Base-by-base conservation (phyloP, 352 stramenopile genomes). In the Globisporangium carolinianum region DNA sequence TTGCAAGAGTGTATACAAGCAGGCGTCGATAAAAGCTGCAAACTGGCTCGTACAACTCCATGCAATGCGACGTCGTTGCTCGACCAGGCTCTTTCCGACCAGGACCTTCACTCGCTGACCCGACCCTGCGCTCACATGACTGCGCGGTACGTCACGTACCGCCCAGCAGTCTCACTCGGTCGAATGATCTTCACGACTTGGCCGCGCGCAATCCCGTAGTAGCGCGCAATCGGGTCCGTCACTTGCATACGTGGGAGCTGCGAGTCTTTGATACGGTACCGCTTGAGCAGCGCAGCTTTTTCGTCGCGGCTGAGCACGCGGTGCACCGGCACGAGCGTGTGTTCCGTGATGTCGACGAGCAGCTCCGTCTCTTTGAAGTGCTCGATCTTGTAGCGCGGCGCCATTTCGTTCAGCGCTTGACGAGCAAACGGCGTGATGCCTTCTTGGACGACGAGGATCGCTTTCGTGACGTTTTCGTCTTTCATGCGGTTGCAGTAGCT, bases 181-280 rank as follows among this genome's bases (percentile, higher is more conserved):
- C 98, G 87, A 73, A 99, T 99, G 79, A 99, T 99, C 78, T 99
- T 99, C 42, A 99, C 97, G 46, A 99, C 97, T 65, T 99, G 84
- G 36, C 96, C 97, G 58, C 94, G 86, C 56, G 94, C 94, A 88
- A 99, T 97, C 51, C 84, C 84, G 58, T 93, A 94, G 83, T 99
- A 99, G 52, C 97, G 83, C 37, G 97, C 96, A 46, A 99, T 97
- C 37, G 98, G 98, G 86, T 99, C 98, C 55, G 95, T 98, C 6
- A 95, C 83, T 72, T 99, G 97, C 83, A 99, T 99, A 46, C 97
- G 86, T 39, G 98, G 98, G 45, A 99, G 84, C 76, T 99, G 97
- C 57, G 87, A 98, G 69, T 99, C 97, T 58, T 98, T 98, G 62
- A 99, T 92, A 55, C 98, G 96, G 73, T 99, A 99, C 41, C 97